Conservation (phyloP, 257 asterid species). For the Lycium ferocissimum region DNA sequence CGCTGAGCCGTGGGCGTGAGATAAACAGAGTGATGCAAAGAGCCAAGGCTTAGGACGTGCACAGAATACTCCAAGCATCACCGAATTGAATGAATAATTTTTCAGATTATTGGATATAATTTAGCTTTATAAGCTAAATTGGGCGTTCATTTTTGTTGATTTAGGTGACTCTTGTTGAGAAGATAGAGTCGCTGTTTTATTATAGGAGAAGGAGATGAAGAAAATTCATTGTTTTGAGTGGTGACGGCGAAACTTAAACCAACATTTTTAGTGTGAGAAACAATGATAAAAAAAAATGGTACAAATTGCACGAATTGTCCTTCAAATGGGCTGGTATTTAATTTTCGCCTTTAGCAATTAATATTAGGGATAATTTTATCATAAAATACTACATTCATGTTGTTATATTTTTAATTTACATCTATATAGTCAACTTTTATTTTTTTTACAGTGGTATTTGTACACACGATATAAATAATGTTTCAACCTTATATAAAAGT, state of each 20-base stretch:
- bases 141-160: background rate
- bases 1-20: constrained; percentile 50
- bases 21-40: constrained; percentile 50
- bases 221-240: background rate
- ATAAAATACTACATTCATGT: too few species aligned
- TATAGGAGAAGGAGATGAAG: background rate
- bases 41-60: constrained; percentile 75
- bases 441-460: too few species aligned
- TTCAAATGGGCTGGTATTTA: too few species aligned
- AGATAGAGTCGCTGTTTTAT: background rate
- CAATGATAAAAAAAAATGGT: too few species aligned
- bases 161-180: background rate
- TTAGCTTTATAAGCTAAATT: background rate
- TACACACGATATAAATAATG: background rate
- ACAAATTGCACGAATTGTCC: too few species aligned
- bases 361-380: too few species aligned
- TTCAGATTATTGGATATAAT: background rate
- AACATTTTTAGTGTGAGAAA: constrained; percentile 2
- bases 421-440: too few species aligned
- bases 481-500: too few species aligned
- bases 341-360: too few species aligned
- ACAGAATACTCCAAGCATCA: constrained; percentile 82
- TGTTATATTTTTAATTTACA: too few species aligned
- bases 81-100: constrained; percentile 30
- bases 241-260: constrained; percentile 29